Evolutionary conservation across 441 rosid species (phyloP).

Genomic region (Erysimum cheiri): DNA sequence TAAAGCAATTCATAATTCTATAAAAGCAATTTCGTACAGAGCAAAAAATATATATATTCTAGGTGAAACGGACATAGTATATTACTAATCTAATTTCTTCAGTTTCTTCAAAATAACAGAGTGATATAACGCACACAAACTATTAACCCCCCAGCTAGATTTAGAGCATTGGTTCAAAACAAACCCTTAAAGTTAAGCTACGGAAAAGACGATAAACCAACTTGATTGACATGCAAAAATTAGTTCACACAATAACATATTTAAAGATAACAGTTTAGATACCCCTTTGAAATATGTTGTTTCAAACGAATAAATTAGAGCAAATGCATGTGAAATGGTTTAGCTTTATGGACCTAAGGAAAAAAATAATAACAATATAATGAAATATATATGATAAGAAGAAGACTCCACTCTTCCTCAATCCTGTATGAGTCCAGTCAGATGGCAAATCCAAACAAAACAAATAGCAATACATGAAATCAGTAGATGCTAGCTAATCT

Average conservation of each 20-base stretch:
- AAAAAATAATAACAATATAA: neutral
- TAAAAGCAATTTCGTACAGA: too few relatives aligned
- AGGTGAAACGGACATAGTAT: too few relatives aligned
- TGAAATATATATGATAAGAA: neutral
- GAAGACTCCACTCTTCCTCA: conserved; percentile 17
- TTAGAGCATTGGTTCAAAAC: conserved; percentile 1
- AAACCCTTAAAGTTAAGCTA: neutral
- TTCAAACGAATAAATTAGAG: neutral
- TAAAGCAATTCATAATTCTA: too few relatives aligned
- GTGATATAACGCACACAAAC: neutral
- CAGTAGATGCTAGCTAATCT: neutral
- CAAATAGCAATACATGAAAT: neutral
- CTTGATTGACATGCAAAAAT: conserved; percentile 1
- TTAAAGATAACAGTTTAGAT: too few relatives aligned
- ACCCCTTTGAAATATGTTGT: neutral
- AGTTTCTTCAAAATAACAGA: too few relatives aligned
- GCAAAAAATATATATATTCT: too few relatives aligned
- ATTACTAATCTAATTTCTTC: too few relatives aligned
- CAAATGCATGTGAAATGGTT: neutral
- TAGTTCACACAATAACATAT: conserved; percentile 14
- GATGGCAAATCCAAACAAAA: neutral
- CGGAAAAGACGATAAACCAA: neutral
- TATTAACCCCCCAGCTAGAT: neutral
- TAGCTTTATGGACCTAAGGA: neutral
- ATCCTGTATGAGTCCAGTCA: conserved; percentile 13